A percentile compares a stretch with the other conserved stretches of the same genome.
phyloP scores from a whole-genome alignment of 2,329 filamentous ascomycete species.

The Cercospora citrullina region DNA sequence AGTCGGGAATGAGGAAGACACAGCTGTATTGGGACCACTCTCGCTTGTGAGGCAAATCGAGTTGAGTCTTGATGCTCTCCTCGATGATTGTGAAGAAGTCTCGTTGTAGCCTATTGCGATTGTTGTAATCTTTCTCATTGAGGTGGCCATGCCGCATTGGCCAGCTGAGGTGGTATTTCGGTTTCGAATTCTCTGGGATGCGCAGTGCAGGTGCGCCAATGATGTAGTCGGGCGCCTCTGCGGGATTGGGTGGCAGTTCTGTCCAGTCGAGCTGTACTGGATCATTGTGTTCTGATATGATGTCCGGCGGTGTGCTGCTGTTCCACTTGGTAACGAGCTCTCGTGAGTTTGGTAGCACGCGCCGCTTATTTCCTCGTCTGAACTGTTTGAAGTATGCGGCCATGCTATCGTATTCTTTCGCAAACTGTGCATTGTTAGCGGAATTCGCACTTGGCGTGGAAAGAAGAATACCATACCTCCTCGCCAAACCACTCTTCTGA shows the following conservation, averaged over 20 bases:
- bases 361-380: conserved; percentile 91
- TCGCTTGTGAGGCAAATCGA: conserved; percentile 73
- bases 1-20: conserved; percentile 93
- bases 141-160: conserved; percentile 82
- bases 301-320: conserved; percentile 75
- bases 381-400: conserved; percentile 82
- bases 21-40: conserved; percentile 91
- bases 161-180: conserved; percentile 91
- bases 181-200: conserved; percentile 83
- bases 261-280: conserved; percentile 95
- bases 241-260: conserved; percentile 63
- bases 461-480: conserved; percentile 57
- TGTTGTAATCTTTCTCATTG: conserved; percentile 85
- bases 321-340: conserved; percentile 96
- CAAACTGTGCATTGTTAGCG: conserved; percentile 49
- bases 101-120: conserved; percentile 75
- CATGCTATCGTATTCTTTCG: conserved; percentile 73
- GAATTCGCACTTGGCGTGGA: no score
- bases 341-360: conserved; percentile 95
- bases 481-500: conserved; percentile 84
- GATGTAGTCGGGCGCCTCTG: conserved; percentile 71
- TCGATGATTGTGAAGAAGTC: conserved; percentile 87
- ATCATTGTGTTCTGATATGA: conserved; percentile 93
- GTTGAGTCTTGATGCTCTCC: conserved; percentile 79
- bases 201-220: conserved; percentile 79